A percentile compares a stretch with the other conserved stretches of the same genome.
Conservation (phyloP, 164 flowering plant species). For the Sextonia rubra region DNA sequence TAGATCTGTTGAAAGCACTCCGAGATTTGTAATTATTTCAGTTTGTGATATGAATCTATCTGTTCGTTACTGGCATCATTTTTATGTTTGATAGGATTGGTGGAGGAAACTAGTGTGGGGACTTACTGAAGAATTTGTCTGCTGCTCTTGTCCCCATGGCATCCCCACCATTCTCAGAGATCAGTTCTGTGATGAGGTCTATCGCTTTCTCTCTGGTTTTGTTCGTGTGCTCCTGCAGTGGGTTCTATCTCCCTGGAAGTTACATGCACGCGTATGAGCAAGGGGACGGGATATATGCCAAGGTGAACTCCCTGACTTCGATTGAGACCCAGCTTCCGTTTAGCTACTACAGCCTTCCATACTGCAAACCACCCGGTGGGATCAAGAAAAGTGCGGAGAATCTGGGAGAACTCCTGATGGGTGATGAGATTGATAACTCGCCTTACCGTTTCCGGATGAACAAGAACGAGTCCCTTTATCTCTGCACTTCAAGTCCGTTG, state of each 20-base stretch:
- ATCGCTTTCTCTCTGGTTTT: conserved; percentile 6
- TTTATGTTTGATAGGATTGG: no score
- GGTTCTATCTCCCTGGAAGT: conserved; percentile 31
- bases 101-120: not conserved
- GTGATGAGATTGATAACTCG: conserved; percentile 32
- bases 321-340: conserved; percentile 33
- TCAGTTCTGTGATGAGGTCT: not conserved
- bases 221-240: conserved; percentile 11
- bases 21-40: no score
- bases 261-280: conserved; percentile 26
- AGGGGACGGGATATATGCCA: conserved; percentile 15
- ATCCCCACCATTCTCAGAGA: not conserved
- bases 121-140: not conserved
- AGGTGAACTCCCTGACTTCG: conserved; percentile 35
- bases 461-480: conserved; percentile 20
- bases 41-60: no score
- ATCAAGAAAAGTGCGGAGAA: conserved; percentile 29
- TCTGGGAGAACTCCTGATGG: conserved; percentile 33
- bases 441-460: conserved; percentile 31
- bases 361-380: conserved; percentile 21
- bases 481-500: conserved; percentile 24
- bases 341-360: conserved; percentile 27
- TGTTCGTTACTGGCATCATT: not conserved
- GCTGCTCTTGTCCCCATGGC: conserved; percentile 3
- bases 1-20: no score